phyloP scores from a whole-genome alignment of 2,329 filamentous ascomycete species.

The Paraphaeosphaeria sporulosa region DNA sequence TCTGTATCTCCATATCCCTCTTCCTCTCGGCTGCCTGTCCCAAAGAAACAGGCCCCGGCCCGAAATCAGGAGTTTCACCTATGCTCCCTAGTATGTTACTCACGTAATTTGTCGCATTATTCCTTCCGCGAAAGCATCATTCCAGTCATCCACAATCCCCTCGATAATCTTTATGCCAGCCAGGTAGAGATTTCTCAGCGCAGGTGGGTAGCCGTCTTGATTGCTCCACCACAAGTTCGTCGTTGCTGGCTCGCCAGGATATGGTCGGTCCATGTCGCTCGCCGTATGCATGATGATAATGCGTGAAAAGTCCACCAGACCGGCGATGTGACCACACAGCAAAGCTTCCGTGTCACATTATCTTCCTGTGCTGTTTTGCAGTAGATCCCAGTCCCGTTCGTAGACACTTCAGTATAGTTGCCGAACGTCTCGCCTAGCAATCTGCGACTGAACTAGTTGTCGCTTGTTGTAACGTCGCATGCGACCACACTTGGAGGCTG shows the following conservation, averaged over 20 bases:
- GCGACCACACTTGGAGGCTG: slow-evolving; percentile 35
- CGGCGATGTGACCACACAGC: slow-evolving; percentile 34
- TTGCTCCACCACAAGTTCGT: slow-evolving; percentile 67
- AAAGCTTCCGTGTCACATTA: slow-evolving; percentile 44
- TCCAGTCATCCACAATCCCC: slow-evolving; percentile 69
- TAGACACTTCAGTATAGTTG: slow-evolving; percentile 40
- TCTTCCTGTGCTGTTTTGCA: slow-evolving; percentile 48
- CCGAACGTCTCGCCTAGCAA: slow-evolving; percentile 37
- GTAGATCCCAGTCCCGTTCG: slow-evolving; percentile 47
- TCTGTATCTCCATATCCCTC: slow-evolving; percentile 12
- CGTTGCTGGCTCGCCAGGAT: slow-evolving; percentile 62
- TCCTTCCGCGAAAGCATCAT: slow-evolving; percentile 63
- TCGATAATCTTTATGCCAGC: slow-evolving; percentile 70
- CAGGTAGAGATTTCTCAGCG: slow-evolving; percentile 71
- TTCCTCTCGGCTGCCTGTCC: slow-evolving; percentile 17
- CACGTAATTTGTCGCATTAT: slow-evolving; percentile 69
- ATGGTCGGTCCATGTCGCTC: slow-evolving; percentile 75
- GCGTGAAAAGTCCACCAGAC: slow-evolving; percentile 42
- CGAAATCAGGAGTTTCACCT: slow-evolving; percentile 71
- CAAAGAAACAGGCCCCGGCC: slow-evolving; percentile 56
- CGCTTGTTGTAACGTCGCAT: slow-evolving; percentile 42
- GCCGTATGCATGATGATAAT: slow-evolving; percentile 54
- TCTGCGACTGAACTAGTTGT: slow-evolving; percentile 40
- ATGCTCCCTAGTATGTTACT: slow-evolving; percentile 75
- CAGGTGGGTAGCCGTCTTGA: slow-evolving; percentile 69